Base-by-base conservation (phyloP, 2,329 filamentous ascomycete species). In the Metarhizium guizhouense region DNA sequence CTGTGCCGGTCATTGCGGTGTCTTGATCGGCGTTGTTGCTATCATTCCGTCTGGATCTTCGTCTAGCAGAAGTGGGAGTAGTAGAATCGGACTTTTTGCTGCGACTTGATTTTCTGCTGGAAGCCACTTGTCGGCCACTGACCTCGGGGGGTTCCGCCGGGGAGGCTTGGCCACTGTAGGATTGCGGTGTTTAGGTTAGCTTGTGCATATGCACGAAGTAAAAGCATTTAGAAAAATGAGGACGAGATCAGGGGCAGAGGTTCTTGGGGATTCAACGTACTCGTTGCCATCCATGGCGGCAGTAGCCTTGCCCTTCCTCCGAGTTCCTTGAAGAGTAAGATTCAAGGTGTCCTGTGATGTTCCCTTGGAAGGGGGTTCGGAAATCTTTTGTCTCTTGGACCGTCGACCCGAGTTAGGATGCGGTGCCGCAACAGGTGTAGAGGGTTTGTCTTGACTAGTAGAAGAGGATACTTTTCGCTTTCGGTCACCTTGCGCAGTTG, bases 201-300 rank as follows among this genome's bases (percentile, higher is more conserved):
- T 4, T 30, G 20, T 20, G 8, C 20, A 30, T 30, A 16, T 20
- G n/a, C n/a, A 42, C 14, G 6, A 42, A 42, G 14, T 18, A 42
- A 16, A 18, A 42, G 14, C 25, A 25, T 25, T 25, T 16, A 18
- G 14, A 42, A 20, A 20, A 43, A 20, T 6, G 42, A 13, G 16
- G 34, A 13, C 3, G 51, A 11, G 34, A 14, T 25, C 5, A 16
- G 38, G 14, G 20, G 42, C 2, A n/a, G 20, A 3, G 38, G 10
- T 4, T 29, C 13, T 11, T 25, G 8, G 16, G 13, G 14, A n/a
- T 51, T 48, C 51, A 48, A 68, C 68, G 62, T 80, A 91, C 87
- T 83, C 83, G 72, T 81, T 79, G 71, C 81, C 84, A 67, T 88
- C 89, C 88, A 92, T 93, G 68, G 77, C 79, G 68, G 78, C 77